Evolutionary conservation across 768 basidiomycete species (phyloP), one percentile per base, ranked within the genome.

Genomic region (Sarcomyxa edulis): DNA sequence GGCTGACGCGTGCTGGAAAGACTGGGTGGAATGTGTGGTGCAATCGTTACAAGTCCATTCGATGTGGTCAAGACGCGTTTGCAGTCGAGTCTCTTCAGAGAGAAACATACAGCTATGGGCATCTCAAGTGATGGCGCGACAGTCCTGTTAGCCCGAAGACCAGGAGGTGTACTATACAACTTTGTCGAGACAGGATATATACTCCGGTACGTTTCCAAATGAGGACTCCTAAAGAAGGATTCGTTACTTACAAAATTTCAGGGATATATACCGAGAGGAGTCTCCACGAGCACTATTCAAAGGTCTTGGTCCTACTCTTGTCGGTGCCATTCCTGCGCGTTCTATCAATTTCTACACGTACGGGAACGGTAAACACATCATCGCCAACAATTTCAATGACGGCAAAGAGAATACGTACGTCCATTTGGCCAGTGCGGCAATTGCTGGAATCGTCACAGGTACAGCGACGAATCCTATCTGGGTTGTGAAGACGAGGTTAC

Each of bases 301-400:
- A 55, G 96, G 96, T 32, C 76, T 99, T 10, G 92, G 90, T 0
- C 91, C 96, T 1, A 95, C 91, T 0, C 72, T 99, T 0, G 90
- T 97, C 21, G 96, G 96, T 37, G 94, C 88, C 39, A 74, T 99
- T 26, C 96, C 96, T 0, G 95, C 95, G 1, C 81, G 94, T 38
- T 93, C 94, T 3, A 97, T 98, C 66, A 90, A 95, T 61, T 99
- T 99, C 62, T 98, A 88, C 71, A 84, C 88, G 14, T 99, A 99
- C 48, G 96, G 95, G 21, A 97, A 96, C 54, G 92, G 92, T 34
- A 99, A 99, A 58, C 84, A 83, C 31, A 61, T 95, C 40, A 86
- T 96, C 35, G 93, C 96, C 15, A 69, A 85, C 32, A 58, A 70
- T 12, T 90, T 94, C 60, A 86, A 94, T 59, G 50, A 81, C 46